A percentile compares a stretch with the other conserved stretches of the same genome.
These are phyloP conservation scores for Backusella psychrophila DNA, from an alignment of 192 early-diverging fungal genomes.

Conservation along the genomic window DNA sequence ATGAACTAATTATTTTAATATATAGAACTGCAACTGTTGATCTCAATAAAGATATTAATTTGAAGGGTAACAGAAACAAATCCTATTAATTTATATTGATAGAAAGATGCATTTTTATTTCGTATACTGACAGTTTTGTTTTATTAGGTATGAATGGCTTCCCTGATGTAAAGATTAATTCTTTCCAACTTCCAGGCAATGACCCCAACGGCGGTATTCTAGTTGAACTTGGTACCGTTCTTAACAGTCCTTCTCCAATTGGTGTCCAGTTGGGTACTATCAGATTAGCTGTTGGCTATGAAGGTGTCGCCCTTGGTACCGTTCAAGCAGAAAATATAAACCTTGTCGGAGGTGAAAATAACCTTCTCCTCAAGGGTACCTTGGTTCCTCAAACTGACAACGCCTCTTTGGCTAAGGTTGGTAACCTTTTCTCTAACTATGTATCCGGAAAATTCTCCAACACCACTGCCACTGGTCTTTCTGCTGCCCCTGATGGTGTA, in stretches of 20 bases:
- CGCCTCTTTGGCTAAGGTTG: constrained; percentile 39
- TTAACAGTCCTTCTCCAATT: constrained; percentile 52
- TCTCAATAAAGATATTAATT: constrained; percentile 43
- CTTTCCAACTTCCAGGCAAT: constrained; percentile 50
- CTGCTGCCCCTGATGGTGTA: constrained; percentile 46
- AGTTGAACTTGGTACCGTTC: constrained; percentile 45
- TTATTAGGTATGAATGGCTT: constrained; percentile 53
- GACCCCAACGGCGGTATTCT: constrained; percentile 52
- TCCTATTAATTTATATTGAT: background rate
- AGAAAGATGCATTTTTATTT: background rate
- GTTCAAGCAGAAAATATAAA: constrained; percentile 41
- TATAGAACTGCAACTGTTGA: constrained; percentile 43
- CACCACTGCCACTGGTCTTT: constrained; percentile 45
- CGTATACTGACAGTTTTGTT: background rate
- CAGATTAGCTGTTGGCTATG: constrained; percentile 44
- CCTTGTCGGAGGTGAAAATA: constrained; percentile 33
- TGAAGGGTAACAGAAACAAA: constrained; percentile 36
- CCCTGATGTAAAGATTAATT: constrained; percentile 44
- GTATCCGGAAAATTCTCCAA: constrained; percentile 42
- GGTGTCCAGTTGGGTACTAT: constrained; percentile 53
- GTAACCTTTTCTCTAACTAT: constrained; percentile 48
- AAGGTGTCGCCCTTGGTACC: constrained; percentile 42
- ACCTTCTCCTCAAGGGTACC: constrained; percentile 46
- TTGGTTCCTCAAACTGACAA: constrained; percentile 48
- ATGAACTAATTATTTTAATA: constrained; percentile 36